Evolutionary conservation across 371 early-diverging fungal genomes (phyloP).

Genomic region (Apophysomyces ossiformis): DNA sequence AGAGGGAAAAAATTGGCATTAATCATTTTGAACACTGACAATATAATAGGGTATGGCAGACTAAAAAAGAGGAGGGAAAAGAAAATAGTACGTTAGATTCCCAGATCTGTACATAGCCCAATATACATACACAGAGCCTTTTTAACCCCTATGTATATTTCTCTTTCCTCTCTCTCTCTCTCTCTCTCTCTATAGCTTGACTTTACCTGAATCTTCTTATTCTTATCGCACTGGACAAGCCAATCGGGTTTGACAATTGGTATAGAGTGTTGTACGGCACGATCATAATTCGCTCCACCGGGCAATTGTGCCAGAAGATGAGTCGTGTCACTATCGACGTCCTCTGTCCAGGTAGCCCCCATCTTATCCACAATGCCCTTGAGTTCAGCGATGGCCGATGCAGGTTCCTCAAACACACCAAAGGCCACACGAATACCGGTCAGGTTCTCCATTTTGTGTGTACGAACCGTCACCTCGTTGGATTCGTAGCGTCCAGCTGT

Average conservation of each 20-base stretch:
- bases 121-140: too few relatives aligned
- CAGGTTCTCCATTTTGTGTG: slow-evolving; percentile 91
- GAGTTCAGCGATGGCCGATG: slow-evolving; percentile 68
- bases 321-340: slow-evolving; percentile 87
- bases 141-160: too few relatives aligned
- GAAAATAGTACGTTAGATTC: not conserved
- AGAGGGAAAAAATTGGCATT: not conserved
- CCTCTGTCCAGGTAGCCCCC: slow-evolving; percentile 87
- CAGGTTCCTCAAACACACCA: slow-evolving; percentile 79
- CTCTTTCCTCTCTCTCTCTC: too few relatives aligned
- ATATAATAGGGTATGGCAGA: slow-evolving; percentile 58
- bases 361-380: slow-evolving; percentile 81
- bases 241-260: slow-evolving; percentile 95
- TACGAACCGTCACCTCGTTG: slow-evolving; percentile 77
- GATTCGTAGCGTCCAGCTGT: slow-evolving; percentile 85
- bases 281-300: slow-evolving; percentile 84
- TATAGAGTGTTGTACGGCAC: slow-evolving; percentile 87
- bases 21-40: slow-evolving; percentile 37
- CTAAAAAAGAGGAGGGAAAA: slow-evolving; percentile 21
- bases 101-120: too few relatives aligned
- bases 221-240: slow-evolving; percentile 88
- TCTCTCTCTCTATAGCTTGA: too few relatives aligned
- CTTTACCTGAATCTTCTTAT: slow-evolving; percentile 83
- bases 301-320: slow-evolving; percentile 88
- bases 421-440: slow-evolving; percentile 94